These are phyloP conservation scores for Colletotrichum chrysophilum DNA, from an alignment of 2,329 filamentous ascomycete genomes.

Conservation along the genomic window DNA sequence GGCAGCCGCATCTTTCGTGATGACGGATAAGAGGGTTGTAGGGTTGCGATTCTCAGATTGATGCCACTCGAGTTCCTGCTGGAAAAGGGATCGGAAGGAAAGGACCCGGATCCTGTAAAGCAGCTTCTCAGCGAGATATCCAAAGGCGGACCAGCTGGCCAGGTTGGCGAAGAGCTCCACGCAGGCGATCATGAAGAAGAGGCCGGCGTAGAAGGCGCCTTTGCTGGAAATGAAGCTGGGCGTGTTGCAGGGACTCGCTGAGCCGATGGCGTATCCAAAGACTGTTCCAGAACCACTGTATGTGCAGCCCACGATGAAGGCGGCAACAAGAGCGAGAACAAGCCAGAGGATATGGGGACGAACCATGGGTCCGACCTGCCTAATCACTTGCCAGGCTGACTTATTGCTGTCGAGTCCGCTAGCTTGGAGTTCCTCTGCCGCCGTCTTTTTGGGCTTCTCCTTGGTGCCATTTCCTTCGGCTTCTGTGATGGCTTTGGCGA, in stretches of 20 bases:
- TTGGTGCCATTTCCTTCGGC: slow-evolving; percentile 43
- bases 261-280: slow-evolving; percentile 46
- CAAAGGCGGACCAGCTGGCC: slow-evolving; percentile 58
- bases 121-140: slow-evolving; percentile 62
- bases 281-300: slow-evolving; percentile 60
- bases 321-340: slow-evolving; percentile 44
- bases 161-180: slow-evolving; percentile 58
- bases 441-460: slow-evolving; percentile 37
- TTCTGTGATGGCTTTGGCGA: background rate
- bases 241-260: slow-evolving; percentile 52
- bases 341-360: slow-evolving; percentile 44
- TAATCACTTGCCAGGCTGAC: slow-evolving; percentile 43
- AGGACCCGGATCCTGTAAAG: slow-evolving; percentile 68
- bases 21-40: slow-evolving; percentile 66
- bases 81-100: slow-evolving; percentile 68
- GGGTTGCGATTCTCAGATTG: slow-evolving; percentile 68
- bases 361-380: slow-evolving; percentile 39
- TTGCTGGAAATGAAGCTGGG: slow-evolving; percentile 38
- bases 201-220: slow-evolving; percentile 56
- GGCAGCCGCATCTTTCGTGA: slow-evolving; percentile 72
- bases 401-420: slow-evolving; percentile 44
- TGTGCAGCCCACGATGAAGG: slow-evolving; percentile 60
- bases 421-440: slow-evolving; percentile 33
- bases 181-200: slow-evolving; percentile 60
- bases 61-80: slow-evolving; percentile 75